phyloP scores from a whole-genome alignment of 2,329 filamentous ascomycete species.

The Microsporum audouinii region DNA sequence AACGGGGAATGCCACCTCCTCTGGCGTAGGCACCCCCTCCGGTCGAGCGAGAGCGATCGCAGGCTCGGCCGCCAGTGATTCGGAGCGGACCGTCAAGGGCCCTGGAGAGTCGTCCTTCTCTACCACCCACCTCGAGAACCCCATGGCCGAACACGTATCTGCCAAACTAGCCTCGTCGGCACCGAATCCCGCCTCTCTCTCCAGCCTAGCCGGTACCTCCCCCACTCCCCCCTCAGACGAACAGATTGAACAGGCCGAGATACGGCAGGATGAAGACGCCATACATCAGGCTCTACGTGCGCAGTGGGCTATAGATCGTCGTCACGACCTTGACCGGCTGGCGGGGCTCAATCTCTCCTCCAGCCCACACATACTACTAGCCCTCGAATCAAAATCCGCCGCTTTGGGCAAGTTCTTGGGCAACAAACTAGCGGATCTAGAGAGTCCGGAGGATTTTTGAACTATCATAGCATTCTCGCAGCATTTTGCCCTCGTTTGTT shows the following conservation, averaged over 20 bases:
- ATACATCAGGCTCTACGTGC: slow-evolving; percentile 23
- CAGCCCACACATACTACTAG: slow-evolving; percentile 29
- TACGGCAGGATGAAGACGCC: slow-evolving; percentile 5
- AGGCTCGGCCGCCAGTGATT: slow-evolving; percentile 13
- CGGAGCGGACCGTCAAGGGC: slow-evolving; percentile 9
- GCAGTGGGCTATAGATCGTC: slow-evolving; percentile 33
- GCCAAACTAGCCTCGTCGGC: slow-evolving; percentile 14
- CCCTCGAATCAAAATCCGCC: slow-evolving; percentile 34
- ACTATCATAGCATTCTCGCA: neutral
- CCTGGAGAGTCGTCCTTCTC: slow-evolving; percentile 7
- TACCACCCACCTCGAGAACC: slow-evolving; percentile 7
- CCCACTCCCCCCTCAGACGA: neutral
- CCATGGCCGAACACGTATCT: neutral
- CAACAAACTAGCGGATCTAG: slow-evolving; percentile 31
- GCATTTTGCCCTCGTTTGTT: neutral
- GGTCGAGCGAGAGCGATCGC: neutral
- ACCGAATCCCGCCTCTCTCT: slow-evolving; percentile 9
- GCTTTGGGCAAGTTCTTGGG: slow-evolving; percentile 31
- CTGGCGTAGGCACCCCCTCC: neutral
- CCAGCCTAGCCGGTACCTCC: neutral
- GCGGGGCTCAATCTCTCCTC: slow-evolving; percentile 30
- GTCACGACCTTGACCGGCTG: slow-evolving; percentile 29
- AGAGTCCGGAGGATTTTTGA: slow-evolving; percentile 34
- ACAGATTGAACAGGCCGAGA: neutral
- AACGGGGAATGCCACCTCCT: too few species aligned